Percentiles rank a stretch among this genome's conserved stretches.
Conservation (phyloP, 331 rosid species). For the Quercus tomentella region DNA sequence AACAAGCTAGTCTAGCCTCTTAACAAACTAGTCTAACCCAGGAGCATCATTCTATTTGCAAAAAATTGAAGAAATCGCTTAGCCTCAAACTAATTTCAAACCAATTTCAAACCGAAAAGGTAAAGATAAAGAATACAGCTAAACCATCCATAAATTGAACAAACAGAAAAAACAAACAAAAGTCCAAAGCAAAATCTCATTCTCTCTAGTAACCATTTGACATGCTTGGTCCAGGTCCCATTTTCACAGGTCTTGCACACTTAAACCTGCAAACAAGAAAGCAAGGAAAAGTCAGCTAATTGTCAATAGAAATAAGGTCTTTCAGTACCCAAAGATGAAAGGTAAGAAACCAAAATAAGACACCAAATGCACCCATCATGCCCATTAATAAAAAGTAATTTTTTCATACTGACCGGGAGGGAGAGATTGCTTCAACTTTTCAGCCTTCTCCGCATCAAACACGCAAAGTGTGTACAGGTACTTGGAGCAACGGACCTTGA, state of each 20-base stretch:
- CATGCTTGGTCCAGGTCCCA: not conserved
- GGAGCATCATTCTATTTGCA: too few relatives aligned
- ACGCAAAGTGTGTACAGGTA: constrained; percentile 60
- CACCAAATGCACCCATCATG: not conserved
- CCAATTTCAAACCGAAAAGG: not conserved
- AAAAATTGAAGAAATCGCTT: not conserved
- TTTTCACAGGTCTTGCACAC: constrained; percentile 47
- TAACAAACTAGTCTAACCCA: too few relatives aligned
- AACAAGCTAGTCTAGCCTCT: too few relatives aligned
- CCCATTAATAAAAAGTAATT: not conserved
- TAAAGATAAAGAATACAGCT: not conserved
- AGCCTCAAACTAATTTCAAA: not conserved
- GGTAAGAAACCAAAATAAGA: not conserved
- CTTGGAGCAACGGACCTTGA: constrained; percentile 63
- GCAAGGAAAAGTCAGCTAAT: not conserved
- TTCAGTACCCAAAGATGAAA: not conserved
- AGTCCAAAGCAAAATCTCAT: not conserved
- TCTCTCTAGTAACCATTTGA: not conserved
- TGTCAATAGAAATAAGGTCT: not conserved
- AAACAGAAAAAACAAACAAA: not conserved
- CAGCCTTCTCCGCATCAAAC: constrained; percentile 55
- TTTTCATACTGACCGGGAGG: constrained; percentile 42
- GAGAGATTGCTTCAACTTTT: constrained; percentile 68
- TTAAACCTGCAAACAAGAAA: constrained; percentile 36
- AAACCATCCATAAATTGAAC: not conserved